Conservation (phyloP, 805 yeast genomes). For the Candida coleopterorum region DNA sequence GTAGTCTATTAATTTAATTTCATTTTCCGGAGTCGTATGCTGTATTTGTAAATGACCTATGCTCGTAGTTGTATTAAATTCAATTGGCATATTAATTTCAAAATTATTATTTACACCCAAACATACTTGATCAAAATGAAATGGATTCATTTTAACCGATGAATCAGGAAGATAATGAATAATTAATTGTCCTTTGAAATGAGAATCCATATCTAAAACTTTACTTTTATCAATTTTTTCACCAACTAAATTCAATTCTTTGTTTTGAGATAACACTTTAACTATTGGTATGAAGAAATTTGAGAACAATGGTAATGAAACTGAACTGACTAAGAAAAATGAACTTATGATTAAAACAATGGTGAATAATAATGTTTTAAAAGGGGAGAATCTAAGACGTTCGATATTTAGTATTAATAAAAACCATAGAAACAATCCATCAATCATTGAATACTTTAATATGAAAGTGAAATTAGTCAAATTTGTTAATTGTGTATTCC, state of each 20-base stretch:
- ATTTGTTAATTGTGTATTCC: slow-evolving; percentile 24
- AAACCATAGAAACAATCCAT: slow-evolving; percentile 64
- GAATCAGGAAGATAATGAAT: slow-evolving; percentile 89
- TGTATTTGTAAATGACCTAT: slow-evolving; percentile 64
- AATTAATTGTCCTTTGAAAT: slow-evolving; percentile 81
- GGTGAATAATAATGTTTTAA: slow-evolving; percentile 49
- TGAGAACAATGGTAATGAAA: slow-evolving; percentile 44
- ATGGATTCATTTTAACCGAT: slow-evolving; percentile 78
- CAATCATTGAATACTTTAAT: slow-evolving; percentile 67
- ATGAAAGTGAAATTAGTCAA: slow-evolving; percentile 54
- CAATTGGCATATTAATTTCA: slow-evolving; percentile 55
- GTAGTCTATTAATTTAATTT: slow-evolving; percentile 45
- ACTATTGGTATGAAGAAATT: slow-evolving; percentile 36
- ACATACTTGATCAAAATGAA: slow-evolving; percentile 57
- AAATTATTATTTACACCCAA: slow-evolving; percentile 32
- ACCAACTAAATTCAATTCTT: slow-evolving; percentile 51
- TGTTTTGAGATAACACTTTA: slow-evolving; percentile 36
- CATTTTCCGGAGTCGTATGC: slow-evolving; percentile 52
- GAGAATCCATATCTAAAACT: slow-evolving; percentile 46
- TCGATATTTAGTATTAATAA: slow-evolving; percentile 76
- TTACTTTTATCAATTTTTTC: slow-evolving; percentile 34
- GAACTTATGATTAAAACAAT: slow-evolving; percentile 45
- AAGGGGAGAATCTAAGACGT: slow-evolving; percentile 59
- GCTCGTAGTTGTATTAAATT: slow-evolving; percentile 73
- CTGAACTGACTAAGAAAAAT: slow-evolving; percentile 48